A percentile compares a stretch with the other conserved stretches of the same genome.
These are phyloP conservation scores for Candida quercuum DNA, from an alignment of 805 yeast species.

Conservation along the genomic window DNA sequence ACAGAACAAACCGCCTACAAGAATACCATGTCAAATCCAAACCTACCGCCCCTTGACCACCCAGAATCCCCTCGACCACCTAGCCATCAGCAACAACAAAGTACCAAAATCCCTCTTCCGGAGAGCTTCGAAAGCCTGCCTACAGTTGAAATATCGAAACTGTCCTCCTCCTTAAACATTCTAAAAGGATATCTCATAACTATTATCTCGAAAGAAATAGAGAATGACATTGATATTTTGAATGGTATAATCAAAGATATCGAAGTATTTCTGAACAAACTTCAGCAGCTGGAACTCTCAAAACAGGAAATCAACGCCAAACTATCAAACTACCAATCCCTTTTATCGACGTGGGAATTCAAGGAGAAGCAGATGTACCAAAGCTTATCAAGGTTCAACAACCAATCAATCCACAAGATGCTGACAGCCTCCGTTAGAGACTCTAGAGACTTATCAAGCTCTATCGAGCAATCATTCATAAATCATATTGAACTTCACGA, in stretches of 20 bases:
- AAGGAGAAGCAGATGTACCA: slow-evolving; percentile 29
- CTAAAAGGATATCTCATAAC: slow-evolving; percentile 26
- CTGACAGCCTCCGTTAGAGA: slow-evolving; percentile 27
- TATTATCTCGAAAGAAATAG: slow-evolving; percentile 17
- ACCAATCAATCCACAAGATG: slow-evolving; percentile 26
- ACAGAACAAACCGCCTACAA: too few relatives aligned
- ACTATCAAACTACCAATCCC: slow-evolving; percentile 3
- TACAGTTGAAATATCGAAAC: slow-evolving; percentile 18
- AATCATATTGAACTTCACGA: slow-evolving; percentile 20
- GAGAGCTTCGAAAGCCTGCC: slow-evolving; percentile 16
- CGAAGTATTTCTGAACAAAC: slow-evolving; percentile 20
- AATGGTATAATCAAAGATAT: slow-evolving; percentile 24
- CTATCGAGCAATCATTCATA: slow-evolving; percentile 28
- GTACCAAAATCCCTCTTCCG: slow-evolving; percentile 11
- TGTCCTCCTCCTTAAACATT: slow-evolving; percentile 14
- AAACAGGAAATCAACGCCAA: slow-evolving; percentile 18
- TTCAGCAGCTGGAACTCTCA: slow-evolving; percentile 24
- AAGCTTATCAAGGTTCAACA: slow-evolving; percentile 30
- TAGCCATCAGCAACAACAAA: neutral
- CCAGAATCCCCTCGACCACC: neutral
- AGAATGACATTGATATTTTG: slow-evolving; percentile 17
- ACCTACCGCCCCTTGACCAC: neutral
- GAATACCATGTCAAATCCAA: neutral
- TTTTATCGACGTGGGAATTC: slow-evolving; percentile 29
- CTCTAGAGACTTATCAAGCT: slow-evolving; percentile 28